These are phyloP conservation scores for Neurospora sp. DNA, from an alignment of 495 filamentous ascomycete species.

Conservation along the genomic window DNA sequence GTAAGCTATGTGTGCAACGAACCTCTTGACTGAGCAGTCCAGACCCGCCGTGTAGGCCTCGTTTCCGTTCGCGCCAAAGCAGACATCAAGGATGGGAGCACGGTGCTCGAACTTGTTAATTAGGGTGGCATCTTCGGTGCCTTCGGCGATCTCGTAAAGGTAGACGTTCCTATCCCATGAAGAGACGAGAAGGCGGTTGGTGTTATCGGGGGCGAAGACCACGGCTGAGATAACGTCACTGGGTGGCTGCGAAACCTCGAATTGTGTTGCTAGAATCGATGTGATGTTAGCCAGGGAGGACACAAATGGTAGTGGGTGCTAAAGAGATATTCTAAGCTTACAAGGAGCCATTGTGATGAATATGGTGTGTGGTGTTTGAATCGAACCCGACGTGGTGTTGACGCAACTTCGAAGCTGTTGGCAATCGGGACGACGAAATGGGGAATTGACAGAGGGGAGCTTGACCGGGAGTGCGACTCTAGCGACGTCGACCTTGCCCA, in stretches of 20 bases:
- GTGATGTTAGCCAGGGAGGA: neutral
- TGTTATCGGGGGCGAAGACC: constrained; percentile 62
- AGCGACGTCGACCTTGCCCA: neutral
- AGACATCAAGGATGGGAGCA: constrained; percentile 82
- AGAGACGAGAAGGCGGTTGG: constrained; percentile 68
- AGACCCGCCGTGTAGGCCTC: constrained; percentile 78
- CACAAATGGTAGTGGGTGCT: neutral
- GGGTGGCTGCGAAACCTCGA: constrained; percentile 67
- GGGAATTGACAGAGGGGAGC: neutral
- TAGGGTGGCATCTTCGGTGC: constrained; percentile 50
- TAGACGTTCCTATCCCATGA: constrained; percentile 94
- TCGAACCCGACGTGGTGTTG: neutral
- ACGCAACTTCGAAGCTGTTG: neutral
- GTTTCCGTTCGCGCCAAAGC: constrained; percentile 71
- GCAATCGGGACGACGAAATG: neutral
- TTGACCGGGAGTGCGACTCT: neutral
- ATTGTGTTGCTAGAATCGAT: constrained; percentile 42
- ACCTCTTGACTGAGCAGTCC: constrained; percentile 78
- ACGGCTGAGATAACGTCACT: constrained; percentile 79
- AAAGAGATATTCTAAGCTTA: constrained; percentile 5
- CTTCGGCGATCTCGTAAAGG: constrained; percentile 60
- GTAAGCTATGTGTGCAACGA: constrained; percentile 1
- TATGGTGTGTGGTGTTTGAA: neutral
- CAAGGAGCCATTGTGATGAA: constrained; percentile 28
- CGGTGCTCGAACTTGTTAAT: constrained; percentile 67